Base-by-base conservation (phyloP, 2,329 filamentous ascomycete species). In the Colletotrichum sp. region DNA sequence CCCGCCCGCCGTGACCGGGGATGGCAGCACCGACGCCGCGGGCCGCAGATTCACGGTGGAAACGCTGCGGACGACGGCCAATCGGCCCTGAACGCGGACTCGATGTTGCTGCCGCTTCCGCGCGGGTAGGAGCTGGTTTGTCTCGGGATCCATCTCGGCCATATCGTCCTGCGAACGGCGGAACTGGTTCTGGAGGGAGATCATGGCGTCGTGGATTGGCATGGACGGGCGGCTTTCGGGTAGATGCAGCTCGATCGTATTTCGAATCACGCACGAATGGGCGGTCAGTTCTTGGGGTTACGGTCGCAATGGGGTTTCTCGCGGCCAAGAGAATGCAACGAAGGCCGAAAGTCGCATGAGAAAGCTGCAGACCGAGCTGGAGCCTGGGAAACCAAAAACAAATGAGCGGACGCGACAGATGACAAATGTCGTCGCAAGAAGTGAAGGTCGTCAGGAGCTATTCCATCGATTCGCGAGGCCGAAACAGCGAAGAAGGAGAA, bases 41-140 rank as follows among this genome's bases (percentile, higher is more conserved):
- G 76, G 62, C 10, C 77, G 72, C 26, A 83, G 71, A 55, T 82
- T 81, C 44, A 77, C 79, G 8, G 82, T 79, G 15, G 84, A 85
- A 34, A 86, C 81, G 78, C 83, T 86, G 16, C 81, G 80, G 12
- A 86, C 84, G 8, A 82, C 77, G 5, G 83, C 84, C 30, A 86
- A 79, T 8, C 79, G 80, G n/a, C 84, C 84, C 74, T 86, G 85
- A 4, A 86, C 79, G 67, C 84, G 83, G 18, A 86, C 84, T 36
- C 81, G 81, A 76, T 84, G 84, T 30, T 76, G 79, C 34, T 78
- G 81, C n/a, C 78, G 80, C 55, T 75, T 72, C 49, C 77, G 72
- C 44, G 77, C 72, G 18, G 82, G 81, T 4, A 84, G 79, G 52
- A 85, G 80, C 4, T 78, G 80, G 77, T 81, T 82, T 6, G 81